These are phyloP conservation scores for Candida sp. DNA, from an alignment of 1,139 yeast genomes.

Conservation along the genomic window DNA sequence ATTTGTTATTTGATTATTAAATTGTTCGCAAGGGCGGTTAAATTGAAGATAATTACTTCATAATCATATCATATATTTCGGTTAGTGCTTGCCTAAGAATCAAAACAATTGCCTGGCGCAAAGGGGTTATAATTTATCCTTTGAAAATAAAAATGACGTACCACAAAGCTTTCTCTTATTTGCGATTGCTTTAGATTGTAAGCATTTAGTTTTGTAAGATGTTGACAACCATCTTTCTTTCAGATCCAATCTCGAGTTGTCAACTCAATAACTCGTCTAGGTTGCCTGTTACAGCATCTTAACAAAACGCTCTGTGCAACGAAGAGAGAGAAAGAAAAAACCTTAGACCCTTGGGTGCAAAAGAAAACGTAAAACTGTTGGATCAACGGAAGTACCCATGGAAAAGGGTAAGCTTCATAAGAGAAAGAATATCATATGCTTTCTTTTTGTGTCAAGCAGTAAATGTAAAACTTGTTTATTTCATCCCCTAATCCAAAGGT, in stretches of 20 bases:
- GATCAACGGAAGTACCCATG: not conserved
- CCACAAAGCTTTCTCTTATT: not conserved
- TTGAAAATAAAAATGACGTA: not conserved
- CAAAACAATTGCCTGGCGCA: not conserved
- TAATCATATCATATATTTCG: not conserved
- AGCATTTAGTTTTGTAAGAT: not conserved
- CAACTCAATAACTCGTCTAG: not conserved
- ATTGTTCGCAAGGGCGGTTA: not conserved
- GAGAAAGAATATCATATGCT: not conserved
- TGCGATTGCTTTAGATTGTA: not conserved
- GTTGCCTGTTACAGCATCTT: not conserved
- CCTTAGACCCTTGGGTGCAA: not conserved
- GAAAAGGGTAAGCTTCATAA: not conserved
- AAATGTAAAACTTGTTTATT: not conserved
- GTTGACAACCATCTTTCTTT: slow-evolving; percentile 1
- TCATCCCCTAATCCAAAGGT: not conserved
- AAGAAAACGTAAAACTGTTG: not conserved
- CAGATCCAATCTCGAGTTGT: slow-evolving; percentile 1
- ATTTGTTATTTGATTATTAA: not conserved
- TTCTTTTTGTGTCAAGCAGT: not conserved
- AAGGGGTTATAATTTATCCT: not conserved
- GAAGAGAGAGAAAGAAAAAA: not conserved
- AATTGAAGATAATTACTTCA: not conserved
- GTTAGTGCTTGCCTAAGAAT: not conserved
- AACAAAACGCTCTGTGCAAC: not conserved